These are phyloP conservation scores for Dorcoceras hygrometricum DNA, from an alignment of 257 asterid species.

Conservation along the genomic window DNA sequence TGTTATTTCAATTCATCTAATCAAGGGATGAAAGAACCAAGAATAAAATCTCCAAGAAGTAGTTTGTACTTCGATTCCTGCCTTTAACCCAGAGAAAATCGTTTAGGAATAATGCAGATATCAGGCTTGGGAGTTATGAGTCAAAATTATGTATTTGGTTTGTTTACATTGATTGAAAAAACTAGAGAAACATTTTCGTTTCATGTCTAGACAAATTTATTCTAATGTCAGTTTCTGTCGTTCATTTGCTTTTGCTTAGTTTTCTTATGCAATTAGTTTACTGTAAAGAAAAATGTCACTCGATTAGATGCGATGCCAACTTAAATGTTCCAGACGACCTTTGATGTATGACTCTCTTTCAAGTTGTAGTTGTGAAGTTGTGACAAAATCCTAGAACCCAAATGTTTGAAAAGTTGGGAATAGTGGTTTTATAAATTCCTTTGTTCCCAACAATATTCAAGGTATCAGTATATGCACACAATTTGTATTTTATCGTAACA, in stretches of 20 bases:
- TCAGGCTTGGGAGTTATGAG: background rate
- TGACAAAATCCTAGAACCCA: background rate
- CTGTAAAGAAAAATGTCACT: background rate
- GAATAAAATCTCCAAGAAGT: background rate
- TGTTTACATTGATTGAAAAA: background rate
- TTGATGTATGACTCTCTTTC: background rate
- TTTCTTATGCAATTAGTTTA: background rate
- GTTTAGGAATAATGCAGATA: background rate
- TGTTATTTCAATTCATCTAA: background rate
- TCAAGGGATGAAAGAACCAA: background rate
- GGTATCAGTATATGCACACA: background rate
- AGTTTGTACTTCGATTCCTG: background rate
- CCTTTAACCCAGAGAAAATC: background rate
- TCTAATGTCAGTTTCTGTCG: background rate
- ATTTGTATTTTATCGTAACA: background rate
- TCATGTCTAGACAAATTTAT: slow-evolving; percentile 3
- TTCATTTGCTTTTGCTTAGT: slow-evolving; percentile 7
- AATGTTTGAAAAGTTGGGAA: background rate
- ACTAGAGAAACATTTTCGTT: background rate
- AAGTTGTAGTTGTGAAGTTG: background rate
- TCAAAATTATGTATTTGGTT: background rate
- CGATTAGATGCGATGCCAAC: background rate
- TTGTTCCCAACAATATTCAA: no score
- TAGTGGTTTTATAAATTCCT: background rate
- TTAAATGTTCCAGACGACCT: background rate